These are phyloP conservation scores for Hibiscus mutabilis DNA, from an alignment of 345 rosid species.

Conservation along the genomic window DNA sequence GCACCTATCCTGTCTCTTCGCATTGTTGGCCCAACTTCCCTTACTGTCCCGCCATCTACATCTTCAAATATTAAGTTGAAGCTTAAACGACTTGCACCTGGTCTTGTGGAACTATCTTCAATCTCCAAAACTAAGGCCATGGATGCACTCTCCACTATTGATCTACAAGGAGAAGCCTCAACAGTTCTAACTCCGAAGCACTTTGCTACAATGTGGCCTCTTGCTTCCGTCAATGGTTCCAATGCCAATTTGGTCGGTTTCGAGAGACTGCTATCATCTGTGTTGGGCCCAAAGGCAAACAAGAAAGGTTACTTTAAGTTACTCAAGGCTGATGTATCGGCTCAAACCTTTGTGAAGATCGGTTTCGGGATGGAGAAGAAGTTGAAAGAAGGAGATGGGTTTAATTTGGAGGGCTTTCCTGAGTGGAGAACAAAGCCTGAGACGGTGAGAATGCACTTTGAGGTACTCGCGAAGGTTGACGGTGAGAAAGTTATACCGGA, in stretches of 20 bases:
- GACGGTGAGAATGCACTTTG: conserved; percentile 65
- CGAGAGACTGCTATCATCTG: conserved; percentile 63
- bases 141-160: conserved; percentile 31
- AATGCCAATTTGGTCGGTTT: conserved; percentile 68
- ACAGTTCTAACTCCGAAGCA: conserved; percentile 64
- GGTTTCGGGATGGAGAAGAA: conserved; percentile 85
- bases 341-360: conserved; percentile 75
- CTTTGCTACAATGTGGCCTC: conserved; percentile 84
- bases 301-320: conserved; percentile 70
- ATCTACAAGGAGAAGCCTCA: conserved; percentile 27
- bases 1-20: conserved; percentile 72
- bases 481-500: conserved; percentile 70
- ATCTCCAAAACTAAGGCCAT: conserved; percentile 15
- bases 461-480: conserved; percentile 84
- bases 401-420: conserved; percentile 35
- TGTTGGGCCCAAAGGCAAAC: conserved; percentile 68
- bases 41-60: conserved; percentile 39
- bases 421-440: conserved; percentile 90
- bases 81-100: conserved; percentile 7
- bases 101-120: conserved; percentile 1
- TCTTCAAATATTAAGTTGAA: conserved; percentile 45
- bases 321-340: conserved; percentile 44
- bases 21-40: conserved; percentile 85
- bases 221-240: conserved; percentile 71
- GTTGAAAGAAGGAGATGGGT: conserved; percentile 45